phyloP scores from a whole-genome alignment of 1,139 yeast species.

The Saccharomycopsis hybrid region DNA sequence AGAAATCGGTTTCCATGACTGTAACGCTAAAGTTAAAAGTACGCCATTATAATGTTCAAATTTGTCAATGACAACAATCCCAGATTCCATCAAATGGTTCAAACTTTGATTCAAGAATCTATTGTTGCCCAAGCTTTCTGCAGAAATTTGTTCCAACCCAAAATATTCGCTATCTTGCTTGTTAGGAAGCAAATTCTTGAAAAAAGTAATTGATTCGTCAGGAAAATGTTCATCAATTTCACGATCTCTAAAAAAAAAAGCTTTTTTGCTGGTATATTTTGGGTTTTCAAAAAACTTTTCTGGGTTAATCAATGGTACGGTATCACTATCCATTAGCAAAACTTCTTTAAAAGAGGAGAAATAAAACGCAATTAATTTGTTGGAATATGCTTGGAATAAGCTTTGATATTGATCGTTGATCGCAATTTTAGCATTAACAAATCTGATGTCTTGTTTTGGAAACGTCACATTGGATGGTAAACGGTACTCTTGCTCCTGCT shows the following conservation, averaged over 20 bases:
- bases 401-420: conserved; percentile 29
- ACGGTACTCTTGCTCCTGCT: conserved; percentile 2
- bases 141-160: conserved; percentile 32
- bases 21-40: conserved; percentile 32
- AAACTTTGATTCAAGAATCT: conserved; percentile 32
- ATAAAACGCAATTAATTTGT: conserved; percentile 40
- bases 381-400: conserved; percentile 40
- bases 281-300: conserved; percentile 34
- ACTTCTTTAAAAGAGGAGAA: conserved; percentile 47
- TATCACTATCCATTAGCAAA: conserved; percentile 44
- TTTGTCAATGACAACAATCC: conserved; percentile 40
- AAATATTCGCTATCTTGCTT: conserved; percentile 34
- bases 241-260: conserved; percentile 44
- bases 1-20: conserved; percentile 34
- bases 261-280: conserved; percentile 35
- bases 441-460: conserved; percentile 42
- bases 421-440: conserved; percentile 35
- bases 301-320: conserved; percentile 38
- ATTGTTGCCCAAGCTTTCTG: conserved; percentile 29
- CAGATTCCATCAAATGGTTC: conserved; percentile 44
- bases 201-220: conserved; percentile 32
- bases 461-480: conserved; percentile 20
- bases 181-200: conserved; percentile 36
- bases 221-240: conserved; percentile 31
- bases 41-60: conserved; percentile 36